A percentile compares a stretch with the other conserved stretches of the same genome.
Conservation (phyloP, 495 filamentous ascomycete genomes). For the Hypoxylon perforatum region DNA sequence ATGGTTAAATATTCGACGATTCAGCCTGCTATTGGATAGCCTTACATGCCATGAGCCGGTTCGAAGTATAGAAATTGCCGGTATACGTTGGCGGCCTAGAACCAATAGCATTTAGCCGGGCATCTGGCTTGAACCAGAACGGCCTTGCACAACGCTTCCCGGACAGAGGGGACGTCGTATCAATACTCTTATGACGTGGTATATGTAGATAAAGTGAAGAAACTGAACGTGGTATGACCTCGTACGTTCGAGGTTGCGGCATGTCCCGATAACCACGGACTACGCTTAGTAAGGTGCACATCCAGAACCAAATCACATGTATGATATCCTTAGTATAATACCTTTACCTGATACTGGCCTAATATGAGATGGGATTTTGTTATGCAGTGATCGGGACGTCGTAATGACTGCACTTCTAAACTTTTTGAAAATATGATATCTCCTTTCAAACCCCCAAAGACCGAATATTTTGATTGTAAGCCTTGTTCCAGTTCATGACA, state of each 20-base stretch:
- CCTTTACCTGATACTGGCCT: too few species aligned
- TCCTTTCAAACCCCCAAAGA: too few species aligned
- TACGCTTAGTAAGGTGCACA: background rate
- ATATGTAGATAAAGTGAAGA: background rate
- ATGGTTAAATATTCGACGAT: constrained; percentile 21
- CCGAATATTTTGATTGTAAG: too few species aligned
- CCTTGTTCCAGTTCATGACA: too few species aligned
- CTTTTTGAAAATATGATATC: too few species aligned
- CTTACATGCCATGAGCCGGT: constrained; percentile 11
- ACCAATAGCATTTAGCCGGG: constrained; percentile 25
- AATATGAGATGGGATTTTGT: too few species aligned
- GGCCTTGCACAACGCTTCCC: background rate
- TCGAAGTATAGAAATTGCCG: constrained; percentile 4
- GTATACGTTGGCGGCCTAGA: constrained; percentile 3
- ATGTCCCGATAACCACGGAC: background rate
- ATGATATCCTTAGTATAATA: too few species aligned
- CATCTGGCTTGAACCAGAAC: constrained; percentile 1
- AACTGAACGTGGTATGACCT: constrained; percentile 5
- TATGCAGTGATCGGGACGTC: too few species aligned
- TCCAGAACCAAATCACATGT: too few species aligned
- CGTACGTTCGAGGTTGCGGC: constrained; percentile 1
- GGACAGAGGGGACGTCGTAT: constrained; percentile 18
- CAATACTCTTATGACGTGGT: constrained; percentile 1
- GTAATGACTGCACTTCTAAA: too few species aligned
- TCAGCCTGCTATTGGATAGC: constrained; percentile 27